Conservation (phyloP, 2,329 filamentous ascomycete species). For the Cladosporium sp. region DNA sequence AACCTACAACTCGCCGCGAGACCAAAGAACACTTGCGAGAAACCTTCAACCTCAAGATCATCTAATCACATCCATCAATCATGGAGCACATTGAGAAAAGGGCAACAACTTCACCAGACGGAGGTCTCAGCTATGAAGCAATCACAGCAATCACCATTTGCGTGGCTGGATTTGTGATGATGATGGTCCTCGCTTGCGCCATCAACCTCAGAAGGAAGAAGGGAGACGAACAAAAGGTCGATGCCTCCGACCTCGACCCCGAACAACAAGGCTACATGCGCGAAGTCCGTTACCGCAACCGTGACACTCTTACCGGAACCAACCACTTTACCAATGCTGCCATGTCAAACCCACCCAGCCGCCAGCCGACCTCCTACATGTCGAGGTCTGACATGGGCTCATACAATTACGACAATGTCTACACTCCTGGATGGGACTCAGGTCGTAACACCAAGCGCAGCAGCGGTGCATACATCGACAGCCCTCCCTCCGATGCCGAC, state of each 20-base stretch:
- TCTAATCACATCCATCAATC: no score
- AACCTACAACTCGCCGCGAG: neutral
- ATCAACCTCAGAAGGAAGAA: conserved; percentile 9
- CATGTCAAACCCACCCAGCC: conserved; percentile 1
- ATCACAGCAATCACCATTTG: conserved; percentile 11
- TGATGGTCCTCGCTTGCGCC: conserved; percentile 10
- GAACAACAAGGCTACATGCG: conserved; percentile 13
- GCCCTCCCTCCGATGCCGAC: neutral
- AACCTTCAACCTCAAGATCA: no score
- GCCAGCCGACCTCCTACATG: conserved; percentile 8
- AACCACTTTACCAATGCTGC: conserved; percentile 7
- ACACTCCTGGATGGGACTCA: conserved; percentile 8
- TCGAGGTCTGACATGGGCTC: conserved; percentile 4
- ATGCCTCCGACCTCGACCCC: conserved; percentile 7
- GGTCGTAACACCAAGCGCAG: neutral
- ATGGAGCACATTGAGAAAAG: neutral
- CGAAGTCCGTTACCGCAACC: conserved; percentile 10
- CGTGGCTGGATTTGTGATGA: conserved; percentile 10
- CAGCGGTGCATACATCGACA: conserved; percentile 3
- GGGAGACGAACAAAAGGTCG: neutral
- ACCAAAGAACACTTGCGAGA: neutral
- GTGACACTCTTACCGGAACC: conserved; percentile 9
- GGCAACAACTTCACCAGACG: neutral
- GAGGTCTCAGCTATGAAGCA: conserved; percentile 11
- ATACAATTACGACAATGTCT: conserved; percentile 9